phyloP scores from a whole-genome alignment of 2,329 filamentous ascomycete genomes.

The Diplodia intermedia region DNA sequence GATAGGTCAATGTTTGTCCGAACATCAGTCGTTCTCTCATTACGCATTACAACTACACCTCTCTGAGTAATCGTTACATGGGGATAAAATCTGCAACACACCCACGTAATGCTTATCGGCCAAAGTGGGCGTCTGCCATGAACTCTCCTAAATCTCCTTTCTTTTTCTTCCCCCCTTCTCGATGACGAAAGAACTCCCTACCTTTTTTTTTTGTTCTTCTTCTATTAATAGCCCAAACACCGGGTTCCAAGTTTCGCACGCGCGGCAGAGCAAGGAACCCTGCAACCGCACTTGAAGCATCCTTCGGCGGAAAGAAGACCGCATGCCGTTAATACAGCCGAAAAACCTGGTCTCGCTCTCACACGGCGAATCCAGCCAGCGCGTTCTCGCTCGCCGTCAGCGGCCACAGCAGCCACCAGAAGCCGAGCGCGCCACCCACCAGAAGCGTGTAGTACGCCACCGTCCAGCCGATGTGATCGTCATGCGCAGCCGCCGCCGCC shows the following conservation, averaged over 20 bases:
- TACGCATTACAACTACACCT: conserved; percentile 21
- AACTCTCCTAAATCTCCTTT: neutral
- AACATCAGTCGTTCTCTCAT: neutral
- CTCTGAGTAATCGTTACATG: neutral
- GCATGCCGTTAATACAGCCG: neutral
- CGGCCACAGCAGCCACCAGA: conserved; percentile 73
- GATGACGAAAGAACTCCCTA: neutral
- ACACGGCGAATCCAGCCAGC: conserved; percentile 43
- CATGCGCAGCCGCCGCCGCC: conserved; percentile 34
- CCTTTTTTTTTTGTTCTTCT: neutral
- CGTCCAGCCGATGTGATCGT: conserved; percentile 66
- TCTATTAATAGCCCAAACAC: conserved; percentile 19
- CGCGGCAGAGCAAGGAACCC: neutral
- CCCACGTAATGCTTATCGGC: neutral
- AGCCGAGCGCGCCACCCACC: conserved; percentile 72
- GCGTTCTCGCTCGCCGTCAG: conserved; percentile 70
- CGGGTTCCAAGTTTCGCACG: neutral
- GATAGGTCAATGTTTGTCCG: too few relatives aligned
- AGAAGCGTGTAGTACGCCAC: conserved; percentile 80
- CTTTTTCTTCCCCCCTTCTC: neutral
- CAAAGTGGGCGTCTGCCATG: neutral
- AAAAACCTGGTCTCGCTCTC: neutral
- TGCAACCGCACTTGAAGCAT: neutral
- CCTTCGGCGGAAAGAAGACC: neutral
- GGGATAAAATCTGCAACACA: neutral